Evolutionary conservation across 2,329 filamentous ascomycete genomes (phyloP), one percentile per base, ranked within the genome.

Genomic region (Dactylellina leptospora): DNA sequence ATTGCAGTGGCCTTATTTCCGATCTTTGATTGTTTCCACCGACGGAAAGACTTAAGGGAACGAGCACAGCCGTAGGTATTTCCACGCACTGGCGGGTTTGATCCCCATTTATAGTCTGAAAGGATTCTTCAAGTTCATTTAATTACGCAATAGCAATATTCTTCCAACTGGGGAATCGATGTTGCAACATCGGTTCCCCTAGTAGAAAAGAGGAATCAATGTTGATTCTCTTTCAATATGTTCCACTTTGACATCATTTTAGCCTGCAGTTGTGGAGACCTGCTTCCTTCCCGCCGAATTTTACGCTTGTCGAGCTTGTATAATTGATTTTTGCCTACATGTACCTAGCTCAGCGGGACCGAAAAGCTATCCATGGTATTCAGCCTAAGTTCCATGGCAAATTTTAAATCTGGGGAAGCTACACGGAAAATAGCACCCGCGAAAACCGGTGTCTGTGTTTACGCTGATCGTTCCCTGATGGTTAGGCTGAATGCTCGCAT

Each of bases 201-300:
- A n/a, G n/a, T n/a, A n/a, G n/a, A n/a, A n/a, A n/a, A n/a, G n/a
- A n/a, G n/a, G n/a, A n/a, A n/a, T n/a, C n/a, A n/a, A n/a, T n/a
- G n/a, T n/a, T n/a, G n/a, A n/a, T n/a, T n/a, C n/a, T n/a, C 30
- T 13, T 6, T 33, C 13, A 33, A 47, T 30, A 48, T 45, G n/a
- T 63, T 63, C 55, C 55, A 33, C 61, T 53, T 51, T 66, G 51
- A 48, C 61, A 51, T 66, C 51, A 58, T 47, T 66, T 64, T 66
- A 66, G 61, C 61, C 61, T 66, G 28, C 48, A 63, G 27, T n/a
- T 27, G 42, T 27, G 47, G 61, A 45, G 42, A 58, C 45, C 38
- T 42, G 23, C 51, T 66, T 64, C 61, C 61, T 66, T 66, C 51
- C 51, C 61, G 25, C 61, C 61, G 61, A 66, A 33, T 44, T 18